Percentiles rank a stretch among this genome's conserved stretches.
phyloP scores from a whole-genome alignment of 805 yeast species.

The Candida quercuum region DNA sequence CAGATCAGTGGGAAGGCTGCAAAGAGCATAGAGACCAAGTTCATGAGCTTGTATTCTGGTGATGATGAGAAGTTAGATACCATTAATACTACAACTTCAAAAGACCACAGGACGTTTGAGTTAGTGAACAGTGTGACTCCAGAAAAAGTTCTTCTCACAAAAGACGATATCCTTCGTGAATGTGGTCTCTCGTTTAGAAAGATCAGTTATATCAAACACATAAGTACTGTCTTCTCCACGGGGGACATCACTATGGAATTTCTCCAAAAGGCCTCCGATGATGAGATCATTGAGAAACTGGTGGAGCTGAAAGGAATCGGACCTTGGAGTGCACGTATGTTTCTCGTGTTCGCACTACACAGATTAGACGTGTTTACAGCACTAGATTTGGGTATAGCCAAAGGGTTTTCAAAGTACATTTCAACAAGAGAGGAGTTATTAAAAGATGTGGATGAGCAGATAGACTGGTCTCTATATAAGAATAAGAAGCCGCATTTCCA shows the following conservation, averaged over 20 bases:
- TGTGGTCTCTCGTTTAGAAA: slow-evolving; percentile 72
- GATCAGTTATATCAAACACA: slow-evolving; percentile 52
- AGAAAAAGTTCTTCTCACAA: slow-evolving; percentile 32
- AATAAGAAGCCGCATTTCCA: slow-evolving; percentile 30
- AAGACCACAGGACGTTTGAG: slow-evolving; percentile 8
- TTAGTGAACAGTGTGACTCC: slow-evolving; percentile 44
- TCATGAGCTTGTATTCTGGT: slow-evolving; percentile 32
- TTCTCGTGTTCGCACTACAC: slow-evolving; percentile 61
- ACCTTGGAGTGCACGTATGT: slow-evolving; percentile 88
- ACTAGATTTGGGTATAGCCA: slow-evolving; percentile 79
- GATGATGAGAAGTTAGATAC: too few relatives aligned
- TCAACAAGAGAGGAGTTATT: slow-evolving; percentile 45
- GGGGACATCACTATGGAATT: slow-evolving; percentile 31
- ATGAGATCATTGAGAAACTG: slow-evolving; percentile 43
- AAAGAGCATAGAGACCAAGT: slow-evolving; percentile 46
- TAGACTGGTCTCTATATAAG: slow-evolving; percentile 29
- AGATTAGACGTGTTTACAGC: slow-evolving; percentile 67
- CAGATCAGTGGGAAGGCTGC: slow-evolving; percentile 85
- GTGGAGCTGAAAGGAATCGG: slow-evolving; percentile 67
- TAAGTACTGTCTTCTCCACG: slow-evolving; percentile 45
- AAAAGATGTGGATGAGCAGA: slow-evolving; percentile 38
- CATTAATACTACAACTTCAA: slow-evolving; percentile 45
- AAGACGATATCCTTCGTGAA: slow-evolving; percentile 44
- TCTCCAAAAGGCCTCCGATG: slow-evolving; percentile 34
- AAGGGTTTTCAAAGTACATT: slow-evolving; percentile 70